Percentiles rank a stretch among this genome's conserved stretches.
Evolutionary conservation across 163 green algal species (phyloP).

Genomic region (Scenedesmus sp.): DNA sequence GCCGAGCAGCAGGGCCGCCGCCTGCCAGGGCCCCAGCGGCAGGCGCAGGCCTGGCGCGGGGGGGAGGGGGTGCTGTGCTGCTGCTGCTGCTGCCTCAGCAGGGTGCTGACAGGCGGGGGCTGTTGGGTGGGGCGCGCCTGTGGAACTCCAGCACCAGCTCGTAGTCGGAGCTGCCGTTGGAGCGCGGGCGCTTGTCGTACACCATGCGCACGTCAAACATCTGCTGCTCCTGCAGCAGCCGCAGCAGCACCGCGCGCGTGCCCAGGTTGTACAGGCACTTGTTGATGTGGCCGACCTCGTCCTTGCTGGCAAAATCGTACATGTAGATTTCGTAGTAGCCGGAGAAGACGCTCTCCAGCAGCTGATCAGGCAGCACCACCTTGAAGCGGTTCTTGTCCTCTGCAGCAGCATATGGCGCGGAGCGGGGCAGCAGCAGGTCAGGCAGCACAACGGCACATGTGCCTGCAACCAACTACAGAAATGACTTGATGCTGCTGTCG

Average conservation of each 20-base stretch:
- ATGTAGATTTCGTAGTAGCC: constrained; percentile 61
- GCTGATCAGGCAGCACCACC: constrained; percentile 56
- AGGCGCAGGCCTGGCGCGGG: neutral
- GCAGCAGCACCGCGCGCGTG: constrained; percentile 56
- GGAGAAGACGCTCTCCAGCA: constrained; percentile 53
- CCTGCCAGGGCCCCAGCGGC: neutral
- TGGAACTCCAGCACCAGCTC: constrained; percentile 59
- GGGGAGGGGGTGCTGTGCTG: neutral
- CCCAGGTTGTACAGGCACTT: constrained; percentile 54
- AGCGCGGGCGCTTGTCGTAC: constrained; percentile 44
- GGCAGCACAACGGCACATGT: too few relatives aligned
- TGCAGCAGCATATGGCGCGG: neutral
- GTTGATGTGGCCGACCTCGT: constrained; percentile 39
- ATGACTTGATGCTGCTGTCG: neutral
- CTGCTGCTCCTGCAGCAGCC: constrained; percentile 56
- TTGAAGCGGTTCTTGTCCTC: constrained; percentile 56
- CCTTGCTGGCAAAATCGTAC: constrained; percentile 46
- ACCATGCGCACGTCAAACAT: constrained; percentile 58
- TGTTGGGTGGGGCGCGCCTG: constrained; percentile 6
- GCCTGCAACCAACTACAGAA: too few relatives aligned
- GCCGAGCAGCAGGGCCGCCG: neutral
- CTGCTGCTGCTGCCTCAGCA: neutral
- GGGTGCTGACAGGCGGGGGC: constrained; percentile 26
- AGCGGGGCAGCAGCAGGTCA: neutral
- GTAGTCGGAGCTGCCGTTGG: constrained; percentile 23